Conservation (phyloP, 1,139 yeast genomes). For the Hyphopichia fennica region DNA sequence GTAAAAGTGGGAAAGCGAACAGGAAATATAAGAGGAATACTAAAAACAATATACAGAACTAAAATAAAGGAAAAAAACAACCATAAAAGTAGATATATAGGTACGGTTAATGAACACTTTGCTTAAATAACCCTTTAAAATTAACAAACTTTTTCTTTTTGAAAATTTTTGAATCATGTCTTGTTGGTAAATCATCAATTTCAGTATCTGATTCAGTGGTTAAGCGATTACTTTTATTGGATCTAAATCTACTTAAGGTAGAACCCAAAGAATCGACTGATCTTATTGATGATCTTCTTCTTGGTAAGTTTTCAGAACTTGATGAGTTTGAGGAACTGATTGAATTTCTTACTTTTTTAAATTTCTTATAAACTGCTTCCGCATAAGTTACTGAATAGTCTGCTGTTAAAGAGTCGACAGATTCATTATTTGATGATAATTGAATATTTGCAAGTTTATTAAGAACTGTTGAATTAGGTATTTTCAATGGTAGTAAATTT, state of each 20-base stretch:
- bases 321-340: not conserved
- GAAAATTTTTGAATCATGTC: not conserved
- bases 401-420: not conserved
- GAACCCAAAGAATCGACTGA: not conserved
- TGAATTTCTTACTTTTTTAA: not conserved
- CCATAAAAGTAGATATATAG: too few species aligned
- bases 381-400: constrained; percentile 1
- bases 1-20: too few species aligned
- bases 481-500: not conserved
- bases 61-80: too few species aligned
- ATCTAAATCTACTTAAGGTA: not conserved
- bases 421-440: not conserved
- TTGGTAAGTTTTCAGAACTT: not conserved
- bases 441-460: not conserved
- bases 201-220: constrained; percentile 1
- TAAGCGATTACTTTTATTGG: not conserved
- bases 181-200: not conserved
- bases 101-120: too few species aligned
- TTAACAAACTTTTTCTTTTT: not conserved
- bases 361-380: constrained; percentile 1
- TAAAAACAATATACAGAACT: too few species aligned
- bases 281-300: not conserved
- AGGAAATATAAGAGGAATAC: too few species aligned
- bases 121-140: not conserved
- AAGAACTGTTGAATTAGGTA: not conserved